A percentile compares a stretch with the other conserved stretches of the same genome.
Conservation (phyloP, 1,284 basidiomycete species). For the Rhodotorula glutinis region DNA sequence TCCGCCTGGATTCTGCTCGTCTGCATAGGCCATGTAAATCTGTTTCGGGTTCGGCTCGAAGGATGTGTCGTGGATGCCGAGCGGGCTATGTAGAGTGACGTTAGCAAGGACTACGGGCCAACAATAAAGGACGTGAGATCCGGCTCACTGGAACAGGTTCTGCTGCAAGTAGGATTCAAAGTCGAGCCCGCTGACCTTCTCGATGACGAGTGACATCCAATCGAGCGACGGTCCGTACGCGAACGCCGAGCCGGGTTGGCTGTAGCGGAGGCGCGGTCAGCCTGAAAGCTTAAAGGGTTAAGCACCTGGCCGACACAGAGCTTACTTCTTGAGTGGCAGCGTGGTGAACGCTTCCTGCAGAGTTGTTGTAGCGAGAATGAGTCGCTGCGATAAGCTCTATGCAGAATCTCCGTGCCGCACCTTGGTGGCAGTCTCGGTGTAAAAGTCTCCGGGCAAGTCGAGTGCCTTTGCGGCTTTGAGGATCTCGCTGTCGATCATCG, state of each 20-base stretch:
- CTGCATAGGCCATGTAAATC: conserved; percentile 6
- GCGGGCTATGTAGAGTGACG: conserved; percentile 8
- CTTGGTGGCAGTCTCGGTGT: neutral
- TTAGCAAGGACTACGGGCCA: neutral
- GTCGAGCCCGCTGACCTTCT: conserved; percentile 7
- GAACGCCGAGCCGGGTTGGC: conserved; percentile 5
- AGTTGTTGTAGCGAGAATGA: neutral
- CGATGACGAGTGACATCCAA: conserved; percentile 24
- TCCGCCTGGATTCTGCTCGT: neutral
- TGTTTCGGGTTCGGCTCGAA: conserved; percentile 6
- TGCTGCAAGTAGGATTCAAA: conserved; percentile 22
- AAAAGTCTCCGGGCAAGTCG: neutral
- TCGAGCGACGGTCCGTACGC: conserved; percentile 26
- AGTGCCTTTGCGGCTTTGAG: conserved; percentile 1
- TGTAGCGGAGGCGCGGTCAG: neutral
- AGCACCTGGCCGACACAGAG: neutral
- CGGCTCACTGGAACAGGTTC: conserved; percentile 20
- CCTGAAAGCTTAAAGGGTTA: neutral
- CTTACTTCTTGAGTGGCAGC: conserved; percentile 6
- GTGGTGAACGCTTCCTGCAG: conserved; percentile 1
- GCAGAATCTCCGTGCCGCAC: neutral
- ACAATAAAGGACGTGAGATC: neutral
- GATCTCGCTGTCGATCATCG: neutral
- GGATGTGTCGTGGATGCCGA: conserved; percentile 32
- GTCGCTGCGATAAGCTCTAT: too few species aligned